Evolutionary conservation across 2,329 filamentous ascomycete genomes (phyloP).

Genomic region (Gaeumannomyces tritici): DNA sequence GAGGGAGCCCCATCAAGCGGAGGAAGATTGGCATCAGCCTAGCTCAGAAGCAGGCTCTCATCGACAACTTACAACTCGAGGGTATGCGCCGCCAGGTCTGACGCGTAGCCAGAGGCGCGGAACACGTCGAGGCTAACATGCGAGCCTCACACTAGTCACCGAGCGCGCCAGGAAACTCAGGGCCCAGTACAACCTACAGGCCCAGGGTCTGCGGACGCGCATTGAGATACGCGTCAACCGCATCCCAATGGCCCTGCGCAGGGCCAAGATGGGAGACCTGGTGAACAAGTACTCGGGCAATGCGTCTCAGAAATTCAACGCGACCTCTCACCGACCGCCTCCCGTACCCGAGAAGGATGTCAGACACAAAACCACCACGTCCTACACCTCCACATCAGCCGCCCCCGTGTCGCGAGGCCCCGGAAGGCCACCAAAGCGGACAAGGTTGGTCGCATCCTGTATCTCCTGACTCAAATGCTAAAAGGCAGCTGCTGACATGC

Average conservation of each 20-base stretch:
- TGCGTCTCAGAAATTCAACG: constrained; percentile 14
- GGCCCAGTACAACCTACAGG: constrained; percentile 81
- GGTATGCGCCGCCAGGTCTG: constrained; percentile 41
- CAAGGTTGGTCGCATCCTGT: constrained; percentile 32
- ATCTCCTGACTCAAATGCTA: not conserved
- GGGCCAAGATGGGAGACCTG: constrained; percentile 74
- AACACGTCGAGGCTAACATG: not conserved
- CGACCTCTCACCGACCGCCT: constrained; percentile 25
- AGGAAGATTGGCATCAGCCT: constrained; percentile 50
- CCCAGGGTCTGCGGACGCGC: constrained; percentile 72
- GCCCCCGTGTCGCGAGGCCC: constrained; percentile 7
- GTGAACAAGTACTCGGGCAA: constrained; percentile 36
- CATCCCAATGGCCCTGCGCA: constrained; percentile 71
- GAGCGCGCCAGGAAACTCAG: constrained; percentile 80
- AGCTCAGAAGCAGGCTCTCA: constrained; percentile 73
- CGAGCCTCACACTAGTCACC: constrained; percentile 51
- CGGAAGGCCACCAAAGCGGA: constrained; percentile 32
- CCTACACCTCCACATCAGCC: constrained; percentile 2
- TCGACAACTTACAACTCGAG: constrained; percentile 85
- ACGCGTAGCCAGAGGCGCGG: not conserved
- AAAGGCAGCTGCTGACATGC: not conserved
- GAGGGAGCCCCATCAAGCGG: constrained; percentile 51
- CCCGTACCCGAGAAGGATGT: constrained; percentile 41
- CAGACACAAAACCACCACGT: constrained; percentile 2
- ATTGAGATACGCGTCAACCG: constrained; percentile 91